Evolutionary conservation across 768 basidiomycete species (phyloP).

Genomic region (Agaricus blazei): DNA sequence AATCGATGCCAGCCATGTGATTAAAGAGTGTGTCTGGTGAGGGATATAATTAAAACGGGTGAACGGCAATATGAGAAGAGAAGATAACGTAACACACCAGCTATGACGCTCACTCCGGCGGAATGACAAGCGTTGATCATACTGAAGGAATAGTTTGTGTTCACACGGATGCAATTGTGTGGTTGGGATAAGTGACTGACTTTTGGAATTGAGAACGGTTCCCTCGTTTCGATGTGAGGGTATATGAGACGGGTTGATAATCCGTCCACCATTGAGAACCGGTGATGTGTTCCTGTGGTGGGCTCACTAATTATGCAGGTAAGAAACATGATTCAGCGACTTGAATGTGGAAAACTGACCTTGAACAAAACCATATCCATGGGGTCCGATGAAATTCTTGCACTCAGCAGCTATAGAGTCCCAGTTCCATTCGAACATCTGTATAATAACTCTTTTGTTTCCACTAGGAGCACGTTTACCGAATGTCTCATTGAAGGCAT

Average conservation of each 20-base stretch:
- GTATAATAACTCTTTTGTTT: slow-evolving; percentile 49
- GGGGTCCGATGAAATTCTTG: slow-evolving; percentile 58
- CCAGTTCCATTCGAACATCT: slow-evolving; percentile 71
- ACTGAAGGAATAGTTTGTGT: slow-evolving; percentile 14
- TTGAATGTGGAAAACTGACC: slow-evolving; percentile 26
- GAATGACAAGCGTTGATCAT: slow-evolving; percentile 48
- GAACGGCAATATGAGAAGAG: neutral
- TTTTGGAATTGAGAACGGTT: slow-evolving; percentile 45
- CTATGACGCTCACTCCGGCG: slow-evolving; percentile 54
- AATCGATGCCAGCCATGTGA: slow-evolving; percentile 54
- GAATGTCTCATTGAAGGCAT: neutral
- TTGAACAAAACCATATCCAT: slow-evolving; percentile 71
- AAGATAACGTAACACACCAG: slow-evolving; percentile 26
- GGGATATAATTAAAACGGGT: neutral
- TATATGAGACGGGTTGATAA: slow-evolving; percentile 68
- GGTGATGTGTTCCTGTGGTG: slow-evolving; percentile 52
- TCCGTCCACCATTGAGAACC: slow-evolving; percentile 73
- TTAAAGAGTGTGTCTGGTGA: slow-evolving; percentile 52
- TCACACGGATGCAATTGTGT: neutral
- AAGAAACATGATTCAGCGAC: neutral
- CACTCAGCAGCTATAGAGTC: slow-evolving; percentile 59
- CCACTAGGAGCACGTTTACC: slow-evolving; percentile 9
- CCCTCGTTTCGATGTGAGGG: slow-evolving; percentile 59
- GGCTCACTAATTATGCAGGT: slow-evolving; percentile 30
- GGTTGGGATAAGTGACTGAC: slow-evolving; percentile 13